Conservation (phyloP, 805 yeast species). For the Wickerhamomyces alni region DNA sequence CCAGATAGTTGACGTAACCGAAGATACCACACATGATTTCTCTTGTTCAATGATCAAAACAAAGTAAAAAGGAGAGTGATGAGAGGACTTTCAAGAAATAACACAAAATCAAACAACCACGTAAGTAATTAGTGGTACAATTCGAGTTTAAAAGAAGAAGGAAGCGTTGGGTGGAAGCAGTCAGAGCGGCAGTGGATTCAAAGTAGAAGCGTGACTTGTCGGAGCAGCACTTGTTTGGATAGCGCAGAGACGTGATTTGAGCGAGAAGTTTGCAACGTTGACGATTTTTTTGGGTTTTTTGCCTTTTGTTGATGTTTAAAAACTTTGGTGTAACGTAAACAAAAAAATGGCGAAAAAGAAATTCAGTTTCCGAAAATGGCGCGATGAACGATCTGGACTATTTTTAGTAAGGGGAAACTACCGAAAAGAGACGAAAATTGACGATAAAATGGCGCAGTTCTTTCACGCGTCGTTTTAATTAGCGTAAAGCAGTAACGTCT, state of each 20-base stretch:
- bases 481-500: too few relatives aligned
- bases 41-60: too few relatives aligned
- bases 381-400: too few relatives aligned
- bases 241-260: too few relatives aligned
- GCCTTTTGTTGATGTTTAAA: not conserved
- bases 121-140: too few relatives aligned
- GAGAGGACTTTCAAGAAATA: not conserved
- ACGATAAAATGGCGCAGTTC: too few relatives aligned
- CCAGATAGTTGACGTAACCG: conserved; percentile 94
- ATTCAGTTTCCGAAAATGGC: not conserved
- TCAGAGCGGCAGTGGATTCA: too few relatives aligned
- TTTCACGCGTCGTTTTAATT: too few relatives aligned
- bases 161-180: too few relatives aligned
- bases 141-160: too few relatives aligned
- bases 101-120: not conserved
- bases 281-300: not conserved
- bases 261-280: not conserved
- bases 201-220: too few relatives aligned
- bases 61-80: not conserved
- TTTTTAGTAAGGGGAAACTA: not conserved
- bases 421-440: not conserved
- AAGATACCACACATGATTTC: conserved; percentile 78
- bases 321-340: not conserved
- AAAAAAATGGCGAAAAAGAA: conserved; percentile 1
- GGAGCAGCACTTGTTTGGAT: too few relatives aligned